Evolutionary conservation across 495 filamentous ascomycete genomes (phyloP).

Genomic region (Aspergillus mulundensis): DNA sequence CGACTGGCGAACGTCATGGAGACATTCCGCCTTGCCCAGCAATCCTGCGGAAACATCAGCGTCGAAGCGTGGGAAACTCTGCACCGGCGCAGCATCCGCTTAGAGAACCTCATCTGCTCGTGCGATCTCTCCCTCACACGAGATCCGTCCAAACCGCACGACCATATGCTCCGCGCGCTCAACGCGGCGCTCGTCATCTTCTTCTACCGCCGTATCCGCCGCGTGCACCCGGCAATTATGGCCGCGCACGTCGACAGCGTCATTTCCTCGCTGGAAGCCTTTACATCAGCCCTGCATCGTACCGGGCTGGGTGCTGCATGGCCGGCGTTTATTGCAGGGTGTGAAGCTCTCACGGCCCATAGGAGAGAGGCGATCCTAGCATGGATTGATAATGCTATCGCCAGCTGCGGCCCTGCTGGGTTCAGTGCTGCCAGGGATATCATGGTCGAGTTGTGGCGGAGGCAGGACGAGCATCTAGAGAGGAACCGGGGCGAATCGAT

Average conservation of each 20-base stretch:
- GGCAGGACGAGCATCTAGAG: constrained; percentile 27
- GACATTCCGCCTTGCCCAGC: constrained; percentile 20
- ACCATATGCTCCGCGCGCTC: constrained; percentile 26
- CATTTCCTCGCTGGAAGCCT: constrained; percentile 23
- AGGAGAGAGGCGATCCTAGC: constrained; percentile 21
- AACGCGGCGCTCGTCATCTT: constrained; percentile 32
- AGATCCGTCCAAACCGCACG: neutral
- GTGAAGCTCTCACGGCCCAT: constrained; percentile 24
- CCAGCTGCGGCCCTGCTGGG: constrained; percentile 21
- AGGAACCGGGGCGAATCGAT: constrained; percentile 21
- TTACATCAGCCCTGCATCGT: constrained; percentile 15
- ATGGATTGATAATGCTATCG: constrained; percentile 24
- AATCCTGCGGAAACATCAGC: constrained; percentile 9
- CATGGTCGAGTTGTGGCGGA: constrained; percentile 27
- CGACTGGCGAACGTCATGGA: constrained; percentile 33
- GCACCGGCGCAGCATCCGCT: constrained; percentile 26
- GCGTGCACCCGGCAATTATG: constrained; percentile 28
- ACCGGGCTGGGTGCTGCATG: constrained; percentile 29
- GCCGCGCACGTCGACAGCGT: constrained; percentile 32
- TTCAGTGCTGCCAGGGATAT: constrained; percentile 24
- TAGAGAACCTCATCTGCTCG: constrained; percentile 35
- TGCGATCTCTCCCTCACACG: constrained; percentile 19
- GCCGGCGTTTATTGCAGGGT: constrained; percentile 35
- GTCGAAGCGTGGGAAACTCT: constrained; percentile 28
- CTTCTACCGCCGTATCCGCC: constrained; percentile 31